Conservation (phyloP, 2,329 filamentous ascomycete species). For the Lachnellula cervina region DNA sequence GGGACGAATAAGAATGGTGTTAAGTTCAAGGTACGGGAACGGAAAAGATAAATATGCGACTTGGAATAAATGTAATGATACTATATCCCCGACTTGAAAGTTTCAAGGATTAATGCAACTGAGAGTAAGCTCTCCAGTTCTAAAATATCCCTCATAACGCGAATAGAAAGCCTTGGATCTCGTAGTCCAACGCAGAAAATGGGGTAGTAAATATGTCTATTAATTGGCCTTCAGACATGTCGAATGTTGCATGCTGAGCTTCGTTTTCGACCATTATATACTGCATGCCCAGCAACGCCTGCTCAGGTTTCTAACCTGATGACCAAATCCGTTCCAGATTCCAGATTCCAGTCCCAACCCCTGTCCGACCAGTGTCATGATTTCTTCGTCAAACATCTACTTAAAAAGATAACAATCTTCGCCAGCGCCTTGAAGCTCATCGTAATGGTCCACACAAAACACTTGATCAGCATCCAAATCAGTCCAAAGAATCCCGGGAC, state of each 20-base stretch:
- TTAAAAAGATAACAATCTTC: slow-evolving; percentile 46
- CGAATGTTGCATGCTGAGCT: slow-evolving; percentile 24
- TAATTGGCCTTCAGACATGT: slow-evolving; percentile 24
- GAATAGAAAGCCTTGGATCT: not conserved
- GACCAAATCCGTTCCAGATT: not conserved
- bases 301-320: not conserved
- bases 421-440: slow-evolving; percentile 49
- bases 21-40: slow-evolving; percentile 58
- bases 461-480: slow-evolving; percentile 51
- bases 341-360: not conserved
- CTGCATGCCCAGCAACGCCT: not conserved
- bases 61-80: not conserved
- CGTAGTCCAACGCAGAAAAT: not conserved
- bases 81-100: no score
- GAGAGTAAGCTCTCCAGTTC: not conserved
- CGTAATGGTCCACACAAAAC: slow-evolving; percentile 54
- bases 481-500: slow-evolving; percentile 47
- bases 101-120: not conserved
- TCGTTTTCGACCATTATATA: slow-evolving; percentile 7
- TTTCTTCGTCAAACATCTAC: slow-evolving; percentile 46
- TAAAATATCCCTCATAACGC: not conserved
- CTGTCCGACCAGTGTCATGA: slow-evolving; percentile 24
- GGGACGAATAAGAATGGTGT: slow-evolving; percentile 55
- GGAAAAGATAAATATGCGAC: slow-evolving; percentile 45
- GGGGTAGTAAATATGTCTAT: slow-evolving; percentile 5